A percentile compares a stretch with the other conserved stretches of the same genome.
phyloP scores from a whole-genome alignment of 352 stramenopile genomes.

The Globisporangium cystogenes region DNA sequence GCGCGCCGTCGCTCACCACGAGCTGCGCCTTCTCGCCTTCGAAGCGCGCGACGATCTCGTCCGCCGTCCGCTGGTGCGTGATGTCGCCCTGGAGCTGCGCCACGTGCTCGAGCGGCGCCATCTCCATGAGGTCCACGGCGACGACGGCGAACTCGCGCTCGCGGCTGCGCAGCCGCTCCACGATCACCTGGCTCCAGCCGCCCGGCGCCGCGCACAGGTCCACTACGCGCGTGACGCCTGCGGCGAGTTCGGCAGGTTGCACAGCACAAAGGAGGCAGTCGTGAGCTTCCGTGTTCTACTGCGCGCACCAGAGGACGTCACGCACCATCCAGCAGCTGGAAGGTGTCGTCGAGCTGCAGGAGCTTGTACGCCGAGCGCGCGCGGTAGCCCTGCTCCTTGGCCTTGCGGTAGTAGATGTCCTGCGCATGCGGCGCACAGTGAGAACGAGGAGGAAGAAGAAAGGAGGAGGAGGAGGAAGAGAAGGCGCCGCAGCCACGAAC shows the following conservation, averaged over 20 bases:
- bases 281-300: too few relatives aligned
- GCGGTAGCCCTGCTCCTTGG: slow-evolving; percentile 96
- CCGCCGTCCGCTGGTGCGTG: slow-evolving; percentile 94
- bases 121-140: slow-evolving; percentile 97
- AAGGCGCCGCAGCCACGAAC: slow-evolving; percentile 26
- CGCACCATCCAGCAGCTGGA: too few relatives aligned
- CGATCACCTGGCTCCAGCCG: slow-evolving; percentile 98
- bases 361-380: slow-evolving; percentile 99
- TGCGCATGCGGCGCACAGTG: slow-evolving; percentile 17
- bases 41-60: slow-evolving; percentile 95
- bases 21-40: slow-evolving; percentile 92
- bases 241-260: too few relatives aligned
- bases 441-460: too few relatives aligned
- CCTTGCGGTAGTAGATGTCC: slow-evolving; percentile 90
- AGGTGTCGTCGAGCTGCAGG: slow-evolving; percentile 98
- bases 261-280: too few relatives aligned
- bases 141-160: slow-evolving; percentile 35
- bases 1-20: slow-evolving; percentile 98
- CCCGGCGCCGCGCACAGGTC: slow-evolving; percentile 98
- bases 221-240: slow-evolving; percentile 91
- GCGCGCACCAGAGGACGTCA: too few relatives aligned
- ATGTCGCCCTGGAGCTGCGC: slow-evolving; percentile 95
- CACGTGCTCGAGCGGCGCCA: slow-evolving; percentile 97
- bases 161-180: too few relatives aligned
- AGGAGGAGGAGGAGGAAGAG: not conserved